These are phyloP conservation scores for Hyphopichia homilentoma DNA, from an alignment of 805 yeast genomes.

Conservation along the genomic window DNA sequence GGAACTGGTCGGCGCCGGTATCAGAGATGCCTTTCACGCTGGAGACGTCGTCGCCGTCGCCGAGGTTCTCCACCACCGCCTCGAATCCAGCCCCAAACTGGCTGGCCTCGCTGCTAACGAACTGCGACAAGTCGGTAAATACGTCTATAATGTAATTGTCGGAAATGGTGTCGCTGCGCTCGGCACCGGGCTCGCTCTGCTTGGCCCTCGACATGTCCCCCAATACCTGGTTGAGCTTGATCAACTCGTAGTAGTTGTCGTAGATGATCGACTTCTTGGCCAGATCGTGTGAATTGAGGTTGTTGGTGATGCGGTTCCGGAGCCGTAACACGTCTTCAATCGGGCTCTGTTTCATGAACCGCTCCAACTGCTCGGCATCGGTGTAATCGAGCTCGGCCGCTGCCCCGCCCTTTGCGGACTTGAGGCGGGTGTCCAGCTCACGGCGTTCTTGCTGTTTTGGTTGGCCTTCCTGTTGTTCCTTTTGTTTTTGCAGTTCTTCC, in stretches of 20 bases:
- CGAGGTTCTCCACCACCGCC: slow-evolving; percentile 11
- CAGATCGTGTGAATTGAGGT: slow-evolving; percentile 51
- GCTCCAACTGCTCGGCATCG: slow-evolving; percentile 15
- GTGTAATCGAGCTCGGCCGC: too few relatives aligned
- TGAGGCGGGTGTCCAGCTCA: slow-evolving; percentile 6
- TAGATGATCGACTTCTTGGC: slow-evolving; percentile 69
- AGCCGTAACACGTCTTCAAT: slow-evolving; percentile 28
- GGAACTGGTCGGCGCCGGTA: slow-evolving; percentile 2
- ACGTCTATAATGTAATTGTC: slow-evolving; percentile 16
- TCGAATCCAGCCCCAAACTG: slow-evolving; percentile 20
- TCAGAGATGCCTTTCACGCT: slow-evolving; percentile 12
- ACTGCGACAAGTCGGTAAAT: slow-evolving; percentile 20
- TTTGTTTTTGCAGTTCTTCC: slow-evolving; percentile 1
- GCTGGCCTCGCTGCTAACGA: slow-evolving; percentile 15
- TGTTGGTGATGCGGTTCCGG: slow-evolving; percentile 36
- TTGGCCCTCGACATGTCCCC: slow-evolving; percentile 14
- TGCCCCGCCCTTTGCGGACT: too few relatives aligned
- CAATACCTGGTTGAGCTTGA: slow-evolving; percentile 60
- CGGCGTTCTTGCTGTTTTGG: background rate
- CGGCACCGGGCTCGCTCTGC: slow-evolving; percentile 1
- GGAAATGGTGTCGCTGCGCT: slow-evolving; percentile 7
- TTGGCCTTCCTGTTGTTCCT: background rate
- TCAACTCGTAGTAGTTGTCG: slow-evolving; percentile 71
- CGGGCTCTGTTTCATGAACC: slow-evolving; percentile 18
- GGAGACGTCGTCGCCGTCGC: slow-evolving; percentile 12